Conservation (phyloP, 495 filamentous ascomycete genomes). For the Tuber umbilicatum region DNA sequence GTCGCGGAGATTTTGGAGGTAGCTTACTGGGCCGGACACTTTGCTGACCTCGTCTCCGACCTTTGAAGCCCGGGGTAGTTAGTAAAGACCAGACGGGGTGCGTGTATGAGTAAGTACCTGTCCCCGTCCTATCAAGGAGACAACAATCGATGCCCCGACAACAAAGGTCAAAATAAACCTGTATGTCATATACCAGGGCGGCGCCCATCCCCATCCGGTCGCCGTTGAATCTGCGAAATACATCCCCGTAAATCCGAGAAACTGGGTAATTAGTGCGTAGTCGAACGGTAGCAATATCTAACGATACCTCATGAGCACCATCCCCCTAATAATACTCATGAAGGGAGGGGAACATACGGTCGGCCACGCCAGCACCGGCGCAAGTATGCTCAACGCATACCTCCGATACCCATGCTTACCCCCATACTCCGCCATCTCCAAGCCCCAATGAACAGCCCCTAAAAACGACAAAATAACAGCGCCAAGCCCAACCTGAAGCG, state of each 20-base stretch:
- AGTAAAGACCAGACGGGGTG: not conserved
- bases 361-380: conserved; percentile 86
- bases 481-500: conserved; percentile 86
- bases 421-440: conserved; percentile 71
- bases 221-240: conserved; percentile 84
- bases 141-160: conserved; percentile 79
- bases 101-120: conserved; percentile 43
- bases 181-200: conserved; percentile 86
- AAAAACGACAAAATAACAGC: conserved; percentile 81
- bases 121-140: conserved; percentile 77
- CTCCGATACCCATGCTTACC: conserved; percentile 65
- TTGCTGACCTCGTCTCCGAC: conserved; percentile 56
- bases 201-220: conserved; percentile 70
- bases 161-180: conserved; percentile 93
- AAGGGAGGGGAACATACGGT: conserved; percentile 46
- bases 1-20: conserved; percentile 58
- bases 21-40: conserved; percentile 51
- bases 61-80: conserved; percentile 14
- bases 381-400: conserved; percentile 75
- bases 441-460: conserved; percentile 91
- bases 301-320: not conserved
- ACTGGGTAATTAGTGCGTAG: conserved; percentile 84
- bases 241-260: conserved; percentile 77
- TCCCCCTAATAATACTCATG: not conserved
- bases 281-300: conserved; percentile 70